Conservation (phyloP, 2,329 filamentous ascomycete species). For the Talaromyces sp. region DNA sequence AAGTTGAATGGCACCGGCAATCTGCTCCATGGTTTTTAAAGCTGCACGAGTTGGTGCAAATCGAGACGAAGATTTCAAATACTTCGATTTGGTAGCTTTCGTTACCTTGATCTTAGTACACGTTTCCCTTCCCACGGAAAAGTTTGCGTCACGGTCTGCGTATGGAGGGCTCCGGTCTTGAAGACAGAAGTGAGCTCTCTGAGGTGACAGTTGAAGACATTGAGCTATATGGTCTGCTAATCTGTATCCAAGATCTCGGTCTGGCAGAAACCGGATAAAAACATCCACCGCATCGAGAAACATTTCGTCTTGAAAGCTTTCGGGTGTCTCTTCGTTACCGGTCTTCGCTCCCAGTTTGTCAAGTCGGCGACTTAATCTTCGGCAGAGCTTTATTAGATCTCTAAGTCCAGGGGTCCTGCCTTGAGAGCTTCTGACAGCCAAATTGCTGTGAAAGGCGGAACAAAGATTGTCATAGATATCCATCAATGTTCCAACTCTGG, state of each 20-base stretch:
- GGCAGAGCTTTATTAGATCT: conserved; percentile 89
- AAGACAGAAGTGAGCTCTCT: conserved; percentile 73
- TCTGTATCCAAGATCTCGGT: conserved; percentile 50
- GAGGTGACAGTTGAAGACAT: conserved; percentile 78
- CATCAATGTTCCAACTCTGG: conserved; percentile 51
- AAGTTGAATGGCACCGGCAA: conserved; percentile 73
- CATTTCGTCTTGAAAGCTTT: conserved; percentile 70
- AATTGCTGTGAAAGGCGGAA: conserved; percentile 32
- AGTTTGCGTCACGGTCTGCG: conserved; percentile 52
- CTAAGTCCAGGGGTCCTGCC: conserved; percentile 60
- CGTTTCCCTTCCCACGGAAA: conserved; percentile 62
- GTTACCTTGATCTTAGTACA: conserved; percentile 54
- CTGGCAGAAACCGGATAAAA: conserved; percentile 76
- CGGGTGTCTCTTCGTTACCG: conserved; percentile 65
- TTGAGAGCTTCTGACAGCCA: conserved; percentile 34
- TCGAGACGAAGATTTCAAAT: conserved; percentile 33
- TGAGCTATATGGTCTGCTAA: conserved; percentile 67
- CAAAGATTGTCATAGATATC: conserved; percentile 48
- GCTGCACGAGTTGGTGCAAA: conserved; percentile 90
- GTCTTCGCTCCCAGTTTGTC: conserved; percentile 54
- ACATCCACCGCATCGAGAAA: conserved; percentile 92
- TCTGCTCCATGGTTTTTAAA: conserved; percentile 77
- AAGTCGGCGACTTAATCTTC: conserved; percentile 65
- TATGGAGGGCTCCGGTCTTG: conserved; percentile 66
- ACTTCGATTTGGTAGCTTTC: conserved; percentile 40